Base-by-base conservation (phyloP, 2,329 filamentous ascomycete species). In the Cladosporium sp. region DNA sequence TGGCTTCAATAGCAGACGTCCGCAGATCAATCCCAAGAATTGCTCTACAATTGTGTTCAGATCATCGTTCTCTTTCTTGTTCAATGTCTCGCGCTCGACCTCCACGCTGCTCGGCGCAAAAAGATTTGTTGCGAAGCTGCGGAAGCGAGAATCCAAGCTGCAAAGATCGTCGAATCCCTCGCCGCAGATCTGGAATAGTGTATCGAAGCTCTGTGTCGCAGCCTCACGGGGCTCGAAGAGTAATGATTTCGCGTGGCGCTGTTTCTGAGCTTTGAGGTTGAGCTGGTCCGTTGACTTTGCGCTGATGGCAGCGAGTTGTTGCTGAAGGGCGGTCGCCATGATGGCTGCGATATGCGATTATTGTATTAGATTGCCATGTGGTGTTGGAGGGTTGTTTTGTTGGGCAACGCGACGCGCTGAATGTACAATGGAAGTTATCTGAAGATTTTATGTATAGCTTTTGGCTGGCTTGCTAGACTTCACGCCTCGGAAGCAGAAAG, bases 91-190 rank as follows among this genome's bases (percentile, higher is more conserved):
- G 55, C 94, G 84, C 71, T 99, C 94, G 70, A 96, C 87, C 61
- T 84, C 82, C 72, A 91, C 92, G 75, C 93, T 97, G 77, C 96
- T 90, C 67, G 94, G 89, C 77, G 89, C 95, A 80, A 97, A 99
- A 57, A 99, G 80, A 55, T 85, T 92, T 58, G 82, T 80, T 60
- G 84, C 82, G 70, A 93, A 99, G 35, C 81, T 79, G 13, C 80
- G 70, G 68, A 97, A 97, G 58, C 91, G 85, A 22, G 80, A 73
- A 71, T 99, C 95, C 55, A 99, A 80, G 64, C 86, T 84, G 74
- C 94, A 97, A 58, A 99, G 79, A 69, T 99, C 94, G 62, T 91
- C 85, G 69, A 93, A 99, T 1, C 92, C 94, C 68, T 96, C 90
- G 64, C 86, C 80, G 71, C 93, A 97, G 71, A 96, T 84, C 57